A percentile compares a stretch with the other conserved stretches of the same genome.
phyloP scores from a whole-genome alignment of 2,329 filamentous ascomycete species.

The Fusarium xylarioides region DNA sequence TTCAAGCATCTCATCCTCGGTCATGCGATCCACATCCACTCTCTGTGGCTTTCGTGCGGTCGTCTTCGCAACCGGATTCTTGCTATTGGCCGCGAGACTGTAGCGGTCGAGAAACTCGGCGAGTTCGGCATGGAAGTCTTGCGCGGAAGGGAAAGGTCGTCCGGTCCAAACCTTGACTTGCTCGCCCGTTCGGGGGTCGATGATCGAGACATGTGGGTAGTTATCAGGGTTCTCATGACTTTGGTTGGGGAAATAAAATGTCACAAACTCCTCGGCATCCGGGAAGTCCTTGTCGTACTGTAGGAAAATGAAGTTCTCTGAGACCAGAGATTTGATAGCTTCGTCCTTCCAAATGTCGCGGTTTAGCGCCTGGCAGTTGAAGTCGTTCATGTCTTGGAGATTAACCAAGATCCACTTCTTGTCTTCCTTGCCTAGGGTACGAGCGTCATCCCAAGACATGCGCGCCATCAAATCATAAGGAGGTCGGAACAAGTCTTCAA shows the following conservation, averaged over 20 bases:
- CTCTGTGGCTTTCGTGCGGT: slow-evolving; percentile 70
- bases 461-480: slow-evolving; percentile 89
- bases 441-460: slow-evolving; percentile 82
- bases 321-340: slow-evolving; percentile 79
- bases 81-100: slow-evolving; percentile 85
- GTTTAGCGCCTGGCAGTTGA: slow-evolving; percentile 94
- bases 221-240: slow-evolving; percentile 83
- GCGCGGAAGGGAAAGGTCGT: slow-evolving; percentile 75
- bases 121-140: slow-evolving; percentile 89
- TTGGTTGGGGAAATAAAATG: slow-evolving; percentile 83
- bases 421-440: slow-evolving; percentile 83
- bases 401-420: slow-evolving; percentile 97
- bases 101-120: slow-evolving; percentile 98
- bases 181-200: slow-evolving; percentile 95
- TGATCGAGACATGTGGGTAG: slow-evolving; percentile 94
- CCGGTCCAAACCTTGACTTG: slow-evolving; percentile 97
- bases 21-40: slow-evolving; percentile 86
- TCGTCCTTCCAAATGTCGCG: slow-evolving; percentile 95
- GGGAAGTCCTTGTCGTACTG: slow-evolving; percentile 91
- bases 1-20: slow-evolving; percentile 96
- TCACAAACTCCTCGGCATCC: slow-evolving; percentile 80
- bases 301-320: slow-evolving; percentile 94
- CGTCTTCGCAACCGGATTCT: slow-evolving; percentile 85
- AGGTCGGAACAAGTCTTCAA: slow-evolving; percentile 92
- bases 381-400: slow-evolving; percentile 91